These are phyloP conservation scores for Steccherinum ochraceum DNA, from an alignment of 768 basidiomycete species.

Conservation along the genomic window DNA sequence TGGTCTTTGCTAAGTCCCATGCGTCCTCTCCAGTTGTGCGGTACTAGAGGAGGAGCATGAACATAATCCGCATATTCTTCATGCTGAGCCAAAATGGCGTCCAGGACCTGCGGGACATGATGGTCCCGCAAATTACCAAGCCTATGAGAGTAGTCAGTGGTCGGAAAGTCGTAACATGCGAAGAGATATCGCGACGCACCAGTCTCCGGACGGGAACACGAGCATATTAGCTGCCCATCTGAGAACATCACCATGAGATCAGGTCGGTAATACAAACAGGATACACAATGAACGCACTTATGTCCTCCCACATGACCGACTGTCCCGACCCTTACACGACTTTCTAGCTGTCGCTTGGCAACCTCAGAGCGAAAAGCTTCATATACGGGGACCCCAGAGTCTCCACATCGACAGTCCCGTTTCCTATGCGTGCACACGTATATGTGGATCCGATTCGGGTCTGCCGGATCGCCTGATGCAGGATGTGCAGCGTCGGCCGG, in stretches of 20 bases:
- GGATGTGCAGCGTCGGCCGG: slow-evolving; percentile 1
- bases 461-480: not conserved
- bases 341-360: slow-evolving; percentile 25
- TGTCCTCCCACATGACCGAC: slow-evolving; percentile 82
- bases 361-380: slow-evolving; percentile 50
- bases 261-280: slow-evolving; percentile 1
- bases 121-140: slow-evolving; percentile 53
- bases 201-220: slow-evolving; percentile 67
- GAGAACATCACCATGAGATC: not conserved
- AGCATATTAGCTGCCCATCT: slow-evolving; percentile 69
- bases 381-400: slow-evolving; percentile 53
- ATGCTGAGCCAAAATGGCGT: slow-evolving; percentile 31
- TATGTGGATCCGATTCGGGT: no score
- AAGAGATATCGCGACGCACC: no score
- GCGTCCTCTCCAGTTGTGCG: slow-evolving; percentile 61
- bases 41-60: slow-evolving; percentile 32
- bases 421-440: slow-evolving; percentile 78
- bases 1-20: slow-evolving; percentile 60
- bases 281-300: slow-evolving; percentile 42
- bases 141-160: slow-evolving; percentile 41
- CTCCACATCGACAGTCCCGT: slow-evolving; percentile 76
- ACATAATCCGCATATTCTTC: slow-evolving; percentile 12
- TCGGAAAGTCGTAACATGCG: no score
- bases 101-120: slow-evolving; percentile 50
- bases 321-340: slow-evolving; percentile 45